These are phyloP conservation scores for Sporothrix luriei DNA, from an alignment of 2,329 filamentous ascomycete genomes.

Conservation along the genomic window DNA sequence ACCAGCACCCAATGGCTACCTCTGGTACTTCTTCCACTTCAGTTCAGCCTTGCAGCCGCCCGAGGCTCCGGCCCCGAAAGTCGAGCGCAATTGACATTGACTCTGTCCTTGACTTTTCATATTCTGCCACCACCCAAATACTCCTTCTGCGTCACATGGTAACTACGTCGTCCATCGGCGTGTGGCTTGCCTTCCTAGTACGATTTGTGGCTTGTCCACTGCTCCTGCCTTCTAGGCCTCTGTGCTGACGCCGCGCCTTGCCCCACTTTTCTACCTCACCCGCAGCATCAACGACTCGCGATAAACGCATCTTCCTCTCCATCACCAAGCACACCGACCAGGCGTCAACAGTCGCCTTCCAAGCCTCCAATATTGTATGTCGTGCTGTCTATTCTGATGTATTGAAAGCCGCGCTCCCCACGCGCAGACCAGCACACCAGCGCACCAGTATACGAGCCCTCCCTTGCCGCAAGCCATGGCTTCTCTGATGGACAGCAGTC, in stretches of 20 bases:
- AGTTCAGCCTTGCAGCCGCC: constrained; percentile 18
- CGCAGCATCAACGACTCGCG: neutral
- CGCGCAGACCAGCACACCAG: neutral
- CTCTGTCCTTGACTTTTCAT: neutral
- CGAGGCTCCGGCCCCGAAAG: neutral
- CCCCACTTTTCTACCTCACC: constrained; percentile 13
- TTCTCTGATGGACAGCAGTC: neutral
- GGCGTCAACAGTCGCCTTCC: neutral
- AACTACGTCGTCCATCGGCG: too few relatives aligned
- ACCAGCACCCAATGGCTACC: constrained; percentile 5
- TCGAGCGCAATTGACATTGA: constrained; percentile 1
- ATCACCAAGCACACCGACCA: neutral
- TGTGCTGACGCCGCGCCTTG: neutral
- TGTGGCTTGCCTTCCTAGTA: constrained; percentile 11
- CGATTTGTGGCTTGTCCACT: neutral
- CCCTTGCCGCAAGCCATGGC: constrained; percentile 8
- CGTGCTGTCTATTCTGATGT: neutral
- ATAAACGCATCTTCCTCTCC: neutral
- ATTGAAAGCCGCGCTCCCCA: neutral
- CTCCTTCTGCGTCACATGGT: neutral
- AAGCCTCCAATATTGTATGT: neutral
- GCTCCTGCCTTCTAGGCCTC: constrained; percentile 20
- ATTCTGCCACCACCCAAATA: neutral
- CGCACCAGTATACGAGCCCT: neutral
- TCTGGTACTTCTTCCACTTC: constrained; percentile 2